phyloP scores from a whole-genome alignment of 345 rosid species.

The Arabis alpina region DNA sequence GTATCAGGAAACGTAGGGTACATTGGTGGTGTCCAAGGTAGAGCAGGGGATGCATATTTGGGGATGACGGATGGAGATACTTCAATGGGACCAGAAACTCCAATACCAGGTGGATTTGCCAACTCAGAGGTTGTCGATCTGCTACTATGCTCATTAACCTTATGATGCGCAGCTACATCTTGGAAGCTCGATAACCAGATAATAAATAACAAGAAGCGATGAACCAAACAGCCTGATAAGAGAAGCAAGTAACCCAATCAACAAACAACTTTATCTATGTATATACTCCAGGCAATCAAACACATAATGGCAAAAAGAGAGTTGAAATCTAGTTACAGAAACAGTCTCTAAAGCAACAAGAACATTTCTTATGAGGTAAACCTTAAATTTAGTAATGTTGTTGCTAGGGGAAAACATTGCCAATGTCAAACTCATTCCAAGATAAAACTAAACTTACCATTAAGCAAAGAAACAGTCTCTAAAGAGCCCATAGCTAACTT shows the following conservation, averaged over 20 bases:
- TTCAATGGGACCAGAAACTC: slow-evolving; percentile 81
- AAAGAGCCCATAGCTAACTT: slow-evolving; percentile 58
- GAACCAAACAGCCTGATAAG: slow-evolving; percentile 64
- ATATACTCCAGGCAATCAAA: slow-evolving; percentile 1
- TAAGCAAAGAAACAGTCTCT: slow-evolving; percentile 47
- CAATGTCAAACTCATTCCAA: not conserved
- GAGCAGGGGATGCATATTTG: slow-evolving; percentile 57
- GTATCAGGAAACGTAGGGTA: slow-evolving; percentile 76
- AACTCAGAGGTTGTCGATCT: slow-evolving; percentile 57
- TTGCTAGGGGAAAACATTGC: slow-evolving; percentile 22
- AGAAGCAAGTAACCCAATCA: slow-evolving; percentile 41
- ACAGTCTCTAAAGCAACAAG: not conserved
- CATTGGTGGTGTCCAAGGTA: slow-evolving; percentile 72
- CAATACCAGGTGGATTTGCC: slow-evolving; percentile 72
- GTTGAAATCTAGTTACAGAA: slow-evolving; percentile 5
- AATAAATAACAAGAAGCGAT: slow-evolving; percentile 57
- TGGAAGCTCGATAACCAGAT: slow-evolving; percentile 72
- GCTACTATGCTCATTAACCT: slow-evolving; percentile 49
- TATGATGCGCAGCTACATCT: slow-evolving; percentile 59
- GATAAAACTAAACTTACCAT: slow-evolving; percentile 47
- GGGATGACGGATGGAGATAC: slow-evolving; percentile 91
- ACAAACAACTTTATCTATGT: slow-evolving; percentile 5
- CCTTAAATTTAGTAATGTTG: not conserved
- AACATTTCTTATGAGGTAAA: not conserved
- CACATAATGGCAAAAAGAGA: not conserved